A percentile compares a stretch with the other conserved stretches of the same genome.
Conservation (phyloP, 257 asterid species). For the Penstemon eatonii region DNA sequence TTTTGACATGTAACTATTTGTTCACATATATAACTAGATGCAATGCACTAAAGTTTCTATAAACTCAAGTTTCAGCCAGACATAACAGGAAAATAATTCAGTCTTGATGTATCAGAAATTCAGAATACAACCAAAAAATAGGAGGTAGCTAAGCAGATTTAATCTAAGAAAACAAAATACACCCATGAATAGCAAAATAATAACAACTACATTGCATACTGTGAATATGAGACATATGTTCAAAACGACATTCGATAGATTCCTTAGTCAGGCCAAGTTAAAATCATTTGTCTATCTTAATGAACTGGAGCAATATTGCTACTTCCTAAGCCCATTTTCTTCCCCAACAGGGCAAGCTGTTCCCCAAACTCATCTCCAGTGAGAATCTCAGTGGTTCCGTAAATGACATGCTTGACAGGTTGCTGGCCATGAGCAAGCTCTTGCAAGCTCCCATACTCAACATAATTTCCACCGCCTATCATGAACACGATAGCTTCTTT, state of each 20-base stretch:
- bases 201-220: neutral
- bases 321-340: conserved; percentile 63
- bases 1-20: neutral
- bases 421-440: conserved; percentile 74
- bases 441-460: conserved; percentile 84
- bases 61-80: neutral
- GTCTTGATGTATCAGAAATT: neutral
- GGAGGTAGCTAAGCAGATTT: neutral
- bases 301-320: neutral
- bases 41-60: neutral
- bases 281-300: neutral
- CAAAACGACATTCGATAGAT: neutral
- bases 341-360: conserved; percentile 73
- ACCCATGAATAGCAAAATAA: neutral
- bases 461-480: conserved; percentile 98
- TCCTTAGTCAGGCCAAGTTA: neutral
- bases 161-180: neutral
- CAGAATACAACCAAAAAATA: neutral
- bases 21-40: neutral
- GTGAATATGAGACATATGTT: neutral
- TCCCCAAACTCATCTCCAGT: conserved; percentile 91
- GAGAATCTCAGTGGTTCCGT: conserved; percentile 92
- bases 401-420: conserved; percentile 71
- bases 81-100: neutral
- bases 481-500: conserved; percentile 95